phyloP scores from a whole-genome alignment of 257 asterid species.

The Gentiana straminea region DNA sequence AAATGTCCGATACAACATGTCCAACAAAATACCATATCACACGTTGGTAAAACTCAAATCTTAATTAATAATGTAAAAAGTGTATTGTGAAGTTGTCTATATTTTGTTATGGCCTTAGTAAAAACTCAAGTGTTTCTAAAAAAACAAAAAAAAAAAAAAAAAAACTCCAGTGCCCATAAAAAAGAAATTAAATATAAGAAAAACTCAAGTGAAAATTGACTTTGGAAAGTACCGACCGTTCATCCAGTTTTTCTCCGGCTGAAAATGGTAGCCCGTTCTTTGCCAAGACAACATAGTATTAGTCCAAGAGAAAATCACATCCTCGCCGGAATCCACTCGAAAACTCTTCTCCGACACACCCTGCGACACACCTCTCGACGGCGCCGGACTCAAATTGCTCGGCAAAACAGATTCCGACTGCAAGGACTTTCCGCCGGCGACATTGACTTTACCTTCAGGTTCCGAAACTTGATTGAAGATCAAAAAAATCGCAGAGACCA shows the following conservation, averaged over 20 bases:
- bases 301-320: conserved; percentile 42
- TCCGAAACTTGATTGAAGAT: conserved; percentile 11
- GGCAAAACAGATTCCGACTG: conserved; percentile 11
- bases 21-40: too few relatives aligned
- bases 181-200: too few relatives aligned
- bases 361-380: conserved; percentile 50
- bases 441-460: conserved; percentile 13
- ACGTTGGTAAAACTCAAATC: too few relatives aligned
- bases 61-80: too few relatives aligned
- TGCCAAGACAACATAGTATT: conserved; percentile 77
- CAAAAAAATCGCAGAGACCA: conserved; percentile 19
- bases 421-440: conserved; percentile 3
- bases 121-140: too few relatives aligned
- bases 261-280: conserved; percentile 68
- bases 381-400: conserved; percentile 9
- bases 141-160: too few relatives aligned
- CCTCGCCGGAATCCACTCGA: conserved; percentile 25
- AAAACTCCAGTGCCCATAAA: too few relatives aligned
- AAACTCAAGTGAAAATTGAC: neutral
- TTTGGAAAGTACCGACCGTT: conserved; percentile 33
- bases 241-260: conserved; percentile 74
- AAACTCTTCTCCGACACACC: conserved; percentile 82
- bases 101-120: too few relatives aligned
- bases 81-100: too few relatives aligned
- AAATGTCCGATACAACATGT: too few relatives aligned